Base-by-base conservation (phyloP, 176 grass and related monocot species). In the Carex parvula region DNA sequence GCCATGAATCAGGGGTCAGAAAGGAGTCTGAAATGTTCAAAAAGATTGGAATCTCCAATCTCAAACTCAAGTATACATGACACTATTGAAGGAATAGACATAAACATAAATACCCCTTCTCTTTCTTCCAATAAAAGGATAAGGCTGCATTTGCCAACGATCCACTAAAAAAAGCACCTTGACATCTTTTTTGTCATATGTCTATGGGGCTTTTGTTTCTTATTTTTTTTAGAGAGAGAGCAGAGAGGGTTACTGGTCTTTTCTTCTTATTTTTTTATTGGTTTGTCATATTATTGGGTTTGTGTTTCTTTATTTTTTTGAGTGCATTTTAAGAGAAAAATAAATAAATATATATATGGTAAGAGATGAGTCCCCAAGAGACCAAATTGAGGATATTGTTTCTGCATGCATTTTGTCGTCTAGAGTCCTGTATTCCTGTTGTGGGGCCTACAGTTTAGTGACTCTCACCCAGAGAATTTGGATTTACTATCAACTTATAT, bases 181-280 rank as follows among this genome's bases (percentile, higher is more conserved):
- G 83, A 55, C 87, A 84, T 84, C 52, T 71, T 94, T 89, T 92
- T 91, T 87, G 83, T 64, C 82, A 82, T 84, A 91, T 94, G 92
- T 94, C 87, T 90, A 84, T 55, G 68, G 84, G 87, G 88, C 30
- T 42, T 70, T 61, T 87, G 84, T 84, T 61, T 72, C 82, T 52
- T 2, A 2, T 57, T 84, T 63, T 79, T 89, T 84, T 60, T 63
- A 64, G 84, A 80, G 72, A 55, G 46, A 30, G 11, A 6, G 70
- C 37, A 26, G 70, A 75, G 21, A 53, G 48, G 13, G 65, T 29
- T 50, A 9, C 26, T 75, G 2, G 26, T 54, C 20, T 55, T 30
- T 32, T 30, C 4, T 30, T 24, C 37, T 81, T 64, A 17, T 61
- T 80, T 75, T 80, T 80, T 79, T 4, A 80, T 80, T 80, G 78